Conservation (phyloP, 2,329 filamentous ascomycete genomes). For the Coniochaeta sp. region DNA sequence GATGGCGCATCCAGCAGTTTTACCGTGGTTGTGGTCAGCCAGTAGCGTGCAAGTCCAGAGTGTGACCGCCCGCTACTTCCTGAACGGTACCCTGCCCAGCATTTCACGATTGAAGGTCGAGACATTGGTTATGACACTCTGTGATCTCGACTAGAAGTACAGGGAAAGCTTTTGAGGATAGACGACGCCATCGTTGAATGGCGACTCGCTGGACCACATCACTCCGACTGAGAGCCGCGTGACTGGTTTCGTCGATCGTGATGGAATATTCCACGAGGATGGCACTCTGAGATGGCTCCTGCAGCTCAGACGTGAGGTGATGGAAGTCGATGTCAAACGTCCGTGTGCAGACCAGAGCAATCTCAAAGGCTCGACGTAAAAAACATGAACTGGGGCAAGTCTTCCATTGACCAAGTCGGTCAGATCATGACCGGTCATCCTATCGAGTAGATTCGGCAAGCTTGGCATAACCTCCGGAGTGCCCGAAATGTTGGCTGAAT, state of each 20-base stretch:
- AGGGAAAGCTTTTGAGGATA: conserved; percentile 12
- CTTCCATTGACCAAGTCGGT: too few relatives aligned
- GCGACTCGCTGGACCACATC: conserved; percentile 8
- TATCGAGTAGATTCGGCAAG: too few relatives aligned
- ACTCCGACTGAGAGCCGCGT: background rate
- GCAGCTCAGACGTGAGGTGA: conserved; percentile 21
- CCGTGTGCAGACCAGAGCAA: conserved; percentile 32
- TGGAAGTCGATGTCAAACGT: conserved; percentile 35
- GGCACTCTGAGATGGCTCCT: conserved; percentile 16
- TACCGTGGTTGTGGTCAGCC: conserved; percentile 14
- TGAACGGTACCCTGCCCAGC: conserved; percentile 19
- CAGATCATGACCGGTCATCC: too few relatives aligned
- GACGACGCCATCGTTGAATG: conserved; percentile 17
- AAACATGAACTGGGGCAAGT: too few relatives aligned
- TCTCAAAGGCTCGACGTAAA: conserved; percentile 25
- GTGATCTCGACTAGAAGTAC: conserved; percentile 12
- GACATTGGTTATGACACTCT: conserved; percentile 7
- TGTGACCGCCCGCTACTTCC: conserved; percentile 1
- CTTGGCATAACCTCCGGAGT: too few relatives aligned
- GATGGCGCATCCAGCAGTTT: background rate
- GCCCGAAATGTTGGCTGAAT: too few relatives aligned
- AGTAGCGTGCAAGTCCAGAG: conserved; percentile 6
- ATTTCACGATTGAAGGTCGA: conserved; percentile 17
- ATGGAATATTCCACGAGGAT: conserved; percentile 9
- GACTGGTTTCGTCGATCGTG: conserved; percentile 25